phyloP scores from a whole-genome alignment of 495 filamentous ascomycete species.

The Penicillium taxi region DNA sequence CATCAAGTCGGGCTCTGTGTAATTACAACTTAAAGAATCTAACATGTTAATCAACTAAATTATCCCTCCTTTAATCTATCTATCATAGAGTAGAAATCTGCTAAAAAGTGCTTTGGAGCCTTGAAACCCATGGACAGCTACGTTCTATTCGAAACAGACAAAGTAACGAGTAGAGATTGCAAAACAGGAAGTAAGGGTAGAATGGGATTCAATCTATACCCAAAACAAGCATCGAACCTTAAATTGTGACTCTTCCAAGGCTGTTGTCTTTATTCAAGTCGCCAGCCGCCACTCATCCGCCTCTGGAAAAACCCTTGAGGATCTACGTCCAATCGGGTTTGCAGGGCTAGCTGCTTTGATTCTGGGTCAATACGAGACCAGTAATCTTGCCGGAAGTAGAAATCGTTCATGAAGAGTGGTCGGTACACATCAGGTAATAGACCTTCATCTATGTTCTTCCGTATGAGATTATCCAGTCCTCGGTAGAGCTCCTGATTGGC shows the following conservation, averaged over 20 bases:
- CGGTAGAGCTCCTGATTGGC: slow-evolving; percentile 38
- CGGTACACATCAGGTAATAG: slow-evolving; percentile 45
- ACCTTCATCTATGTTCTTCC: slow-evolving; percentile 34
- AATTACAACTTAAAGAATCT: background rate
- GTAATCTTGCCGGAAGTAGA: slow-evolving; percentile 50
- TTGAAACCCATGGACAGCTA: too few relatives aligned
- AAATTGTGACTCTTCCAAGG: too few relatives aligned
- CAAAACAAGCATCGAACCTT: too few relatives aligned
- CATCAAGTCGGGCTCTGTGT: too few relatives aligned
- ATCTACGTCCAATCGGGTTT: slow-evolving; percentile 42
- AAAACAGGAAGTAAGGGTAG: too few relatives aligned
- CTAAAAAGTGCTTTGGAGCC: too few relatives aligned
- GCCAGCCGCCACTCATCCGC: slow-evolving; percentile 48
- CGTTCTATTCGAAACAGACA: too few relatives aligned
- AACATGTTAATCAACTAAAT: too few relatives aligned
- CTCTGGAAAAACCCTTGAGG: slow-evolving; percentile 49
- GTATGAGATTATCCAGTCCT: slow-evolving; percentile 24
- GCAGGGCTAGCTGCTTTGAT: slow-evolving; percentile 36
- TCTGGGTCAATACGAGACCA: slow-evolving; percentile 45
- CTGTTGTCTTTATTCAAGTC: slow-evolving; percentile 24
- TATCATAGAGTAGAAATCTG: too few relatives aligned
- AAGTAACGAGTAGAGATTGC: too few relatives aligned
- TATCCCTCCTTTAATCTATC: too few relatives aligned
- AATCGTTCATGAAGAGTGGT: slow-evolving; percentile 55
- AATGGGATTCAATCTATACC: too few relatives aligned